Conservation (phyloP, 2,329 filamentous ascomycete genomes). For the Corynespora cassiicola region DNA sequence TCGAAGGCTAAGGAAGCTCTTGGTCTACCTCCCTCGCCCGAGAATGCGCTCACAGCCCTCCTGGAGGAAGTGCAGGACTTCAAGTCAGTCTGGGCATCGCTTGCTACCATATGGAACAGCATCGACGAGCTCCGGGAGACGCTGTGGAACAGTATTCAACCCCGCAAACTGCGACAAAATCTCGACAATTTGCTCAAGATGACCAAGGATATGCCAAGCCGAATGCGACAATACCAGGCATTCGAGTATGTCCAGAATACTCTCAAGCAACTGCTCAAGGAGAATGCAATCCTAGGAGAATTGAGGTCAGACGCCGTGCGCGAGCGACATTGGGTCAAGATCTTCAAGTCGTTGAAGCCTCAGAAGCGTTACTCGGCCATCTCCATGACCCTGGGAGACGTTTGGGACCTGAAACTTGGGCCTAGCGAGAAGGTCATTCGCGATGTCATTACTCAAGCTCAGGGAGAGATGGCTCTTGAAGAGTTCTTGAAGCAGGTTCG, state of each 20-base stretch:
- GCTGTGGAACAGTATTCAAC: slow-evolving; percentile 94
- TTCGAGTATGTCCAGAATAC: slow-evolving; percentile 98
- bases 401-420: slow-evolving; percentile 94
- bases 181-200: slow-evolving; percentile 95
- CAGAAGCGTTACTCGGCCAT: slow-evolving; percentile 92
- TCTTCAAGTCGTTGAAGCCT: slow-evolving; percentile 94
- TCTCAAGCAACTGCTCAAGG: slow-evolving; percentile 85
- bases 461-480: slow-evolving; percentile 97
- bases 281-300: slow-evolving; percentile 85
- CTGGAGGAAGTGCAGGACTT: slow-evolving; percentile 98
- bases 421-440: slow-evolving; percentile 87
- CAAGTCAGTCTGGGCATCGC: slow-evolving; percentile 95
- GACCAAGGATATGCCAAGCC: slow-evolving; percentile 98
- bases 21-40: slow-evolving; percentile 79
- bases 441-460: slow-evolving; percentile 92
- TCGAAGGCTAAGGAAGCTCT: slow-evolving; percentile 96
- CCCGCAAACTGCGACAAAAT: slow-evolving; percentile 86
- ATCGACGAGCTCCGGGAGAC: slow-evolving; percentile 91
- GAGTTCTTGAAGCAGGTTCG: slow-evolving; percentile 97
- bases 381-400: slow-evolving; percentile 95
- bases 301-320: slow-evolving; percentile 96
- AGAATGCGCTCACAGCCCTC: slow-evolving; percentile 82
- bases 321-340: slow-evolving; percentile 96
- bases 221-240: slow-evolving; percentile 99
- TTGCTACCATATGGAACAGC: slow-evolving; percentile 96